A percentile compares a stretch with the other conserved stretches of the same genome.
Evolutionary conservation across 192 early-diverging fungal species (phyloP).

Genomic region (Mortierella alpina): DNA sequence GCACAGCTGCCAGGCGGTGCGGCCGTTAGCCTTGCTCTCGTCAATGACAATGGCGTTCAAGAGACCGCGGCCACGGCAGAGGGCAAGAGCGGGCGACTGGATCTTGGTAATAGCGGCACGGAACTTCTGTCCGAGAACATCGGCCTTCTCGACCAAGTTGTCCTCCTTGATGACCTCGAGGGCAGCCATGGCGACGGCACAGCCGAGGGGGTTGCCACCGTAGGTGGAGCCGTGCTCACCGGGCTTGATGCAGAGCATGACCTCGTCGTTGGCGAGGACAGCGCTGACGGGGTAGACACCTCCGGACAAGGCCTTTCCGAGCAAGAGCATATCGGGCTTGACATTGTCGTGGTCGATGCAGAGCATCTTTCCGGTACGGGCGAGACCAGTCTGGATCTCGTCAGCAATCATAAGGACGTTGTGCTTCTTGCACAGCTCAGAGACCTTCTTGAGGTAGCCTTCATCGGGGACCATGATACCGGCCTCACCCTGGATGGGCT

Average conservation of each 20-base stretch:
- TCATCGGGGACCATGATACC: slow-evolving; percentile 95
- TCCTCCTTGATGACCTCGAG: slow-evolving; percentile 96
- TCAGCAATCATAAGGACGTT: slow-evolving; percentile 98
- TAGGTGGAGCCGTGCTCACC: slow-evolving; percentile 98
- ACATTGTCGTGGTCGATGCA: slow-evolving; percentile 94
- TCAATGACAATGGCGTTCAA: slow-evolving; percentile 98
- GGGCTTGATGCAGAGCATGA: slow-evolving; percentile 86
- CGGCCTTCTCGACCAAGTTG: slow-evolving; percentile 83
- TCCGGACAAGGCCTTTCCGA: slow-evolving; percentile 98
- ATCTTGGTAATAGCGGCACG: slow-evolving; percentile 79
- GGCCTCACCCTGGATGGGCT: slow-evolving; percentile 99
- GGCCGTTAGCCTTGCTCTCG: slow-evolving; percentile 76
- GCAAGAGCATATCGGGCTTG: slow-evolving; percentile 92
- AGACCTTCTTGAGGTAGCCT: slow-evolving; percentile 88
- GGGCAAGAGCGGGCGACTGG: slow-evolving; percentile 80
- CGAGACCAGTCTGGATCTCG: slow-evolving; percentile 98
- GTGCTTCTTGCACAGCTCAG: slow-evolving; percentile 96
- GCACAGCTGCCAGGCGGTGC: slow-evolving; percentile 98
- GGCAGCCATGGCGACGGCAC: slow-evolving; percentile 94
- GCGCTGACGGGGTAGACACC: slow-evolving; percentile 97
- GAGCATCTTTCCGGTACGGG: slow-evolving; percentile 93
- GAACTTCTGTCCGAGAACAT: slow-evolving; percentile 87
- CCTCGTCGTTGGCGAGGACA: slow-evolving; percentile 85
- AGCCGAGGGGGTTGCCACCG: slow-evolving; percentile 96
- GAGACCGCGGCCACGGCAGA: slow-evolving; percentile 92